Base-by-base conservation (phyloP, 108 stramenopile species). In the Nitzschia sp. region DNA sequence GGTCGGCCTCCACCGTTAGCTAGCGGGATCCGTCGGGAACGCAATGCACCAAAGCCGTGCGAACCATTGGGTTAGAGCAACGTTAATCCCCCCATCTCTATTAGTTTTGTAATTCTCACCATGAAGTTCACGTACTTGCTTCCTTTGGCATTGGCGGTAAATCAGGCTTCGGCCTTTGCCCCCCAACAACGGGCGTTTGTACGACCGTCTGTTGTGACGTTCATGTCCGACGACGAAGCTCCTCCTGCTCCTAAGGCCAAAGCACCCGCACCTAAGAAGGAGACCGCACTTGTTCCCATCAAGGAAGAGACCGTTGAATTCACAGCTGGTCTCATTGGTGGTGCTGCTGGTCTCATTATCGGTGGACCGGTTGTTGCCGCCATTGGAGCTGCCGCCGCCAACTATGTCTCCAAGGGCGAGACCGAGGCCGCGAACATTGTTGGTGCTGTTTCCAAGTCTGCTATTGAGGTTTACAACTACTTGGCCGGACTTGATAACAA, bases 301-400 rank as follows among this genome's bases (percentile, higher is more conserved):
- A 92, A 91, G 77, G 89, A 92, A 67, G 94, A 95, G 62, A 95
- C 89, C 9, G 83, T 95, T 28, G 91, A 95, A 72, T 95, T 95
- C 81, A 92, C 94, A 36, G 94, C 94, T 47, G 94, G 94, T 45
- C 36, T 95, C 29, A 27, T 95, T 31, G 88, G 91, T 46, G 94
- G 91, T 46, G 77, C 80, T 29, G 88, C 78, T 42, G 94, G 94
- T 54, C 81, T 90, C 23, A 51, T 71, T 36, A 55, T 93, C 5
- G 92, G 92, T 26, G 84, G 83, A 71, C 92, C 92, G 1, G 63
- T 93, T 17, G 51, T 89, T 21, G 85, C 62, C 25, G 78, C 82
- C 17, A 54, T 89, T 25, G 64, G 75, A 31, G 89, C 92, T 27
- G 87, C 87, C 26, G 75, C 85, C 3, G 80, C 85, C 58, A 95